Percentiles rank a stretch among this genome's conserved stretches.
Evolutionary conservation across 1,284 basidiomycete genomes (phyloP).

Genomic region (Cystobasidiaceae sp.): DNA sequence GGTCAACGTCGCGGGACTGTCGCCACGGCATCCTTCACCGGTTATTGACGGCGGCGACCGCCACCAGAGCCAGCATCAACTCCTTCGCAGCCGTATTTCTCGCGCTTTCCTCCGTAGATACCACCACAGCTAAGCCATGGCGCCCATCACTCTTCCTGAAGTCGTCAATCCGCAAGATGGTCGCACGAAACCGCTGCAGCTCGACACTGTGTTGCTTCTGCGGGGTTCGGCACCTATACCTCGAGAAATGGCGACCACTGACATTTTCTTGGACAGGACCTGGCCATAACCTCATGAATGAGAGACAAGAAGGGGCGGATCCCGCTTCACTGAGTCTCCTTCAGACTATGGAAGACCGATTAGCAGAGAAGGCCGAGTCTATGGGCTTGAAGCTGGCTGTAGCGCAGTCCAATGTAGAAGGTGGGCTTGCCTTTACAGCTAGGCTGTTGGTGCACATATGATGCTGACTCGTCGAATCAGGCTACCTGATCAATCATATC

Average conservation of each 20-base stretch:
- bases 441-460: no score
- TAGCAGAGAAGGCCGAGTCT: slow-evolving; percentile 15
- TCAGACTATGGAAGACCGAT: slow-evolving; percentile 21
- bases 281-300: slow-evolving; percentile 29
- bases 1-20: no score
- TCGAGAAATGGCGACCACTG: not conserved
- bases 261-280: slow-evolving; percentile 9
- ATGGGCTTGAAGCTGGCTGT: slow-evolving; percentile 19
- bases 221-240: not conserved
- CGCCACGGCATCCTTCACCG: not conserved
- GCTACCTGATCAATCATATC: slow-evolving; percentile 30
- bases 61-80: not conserved
- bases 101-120: not conserved
- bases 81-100: not conserved
- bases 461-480: not conserved
- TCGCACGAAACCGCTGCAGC: slow-evolving; percentile 10
- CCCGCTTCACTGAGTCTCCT: not conserved
- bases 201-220: slow-evolving; percentile 20
- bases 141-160: slow-evolving; percentile 11
- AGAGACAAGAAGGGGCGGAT: slow-evolving; percentile 7
- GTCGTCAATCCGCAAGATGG: slow-evolving; percentile 26
- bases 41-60: not conserved
- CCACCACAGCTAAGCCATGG: not conserved
- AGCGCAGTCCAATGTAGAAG: slow-evolving; percentile 27
- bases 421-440: not conserved